Evolutionary conservation across 2,329 filamentous ascomycete genomes (phyloP).

Genomic region (Xylaria polymorpha): DNA sequence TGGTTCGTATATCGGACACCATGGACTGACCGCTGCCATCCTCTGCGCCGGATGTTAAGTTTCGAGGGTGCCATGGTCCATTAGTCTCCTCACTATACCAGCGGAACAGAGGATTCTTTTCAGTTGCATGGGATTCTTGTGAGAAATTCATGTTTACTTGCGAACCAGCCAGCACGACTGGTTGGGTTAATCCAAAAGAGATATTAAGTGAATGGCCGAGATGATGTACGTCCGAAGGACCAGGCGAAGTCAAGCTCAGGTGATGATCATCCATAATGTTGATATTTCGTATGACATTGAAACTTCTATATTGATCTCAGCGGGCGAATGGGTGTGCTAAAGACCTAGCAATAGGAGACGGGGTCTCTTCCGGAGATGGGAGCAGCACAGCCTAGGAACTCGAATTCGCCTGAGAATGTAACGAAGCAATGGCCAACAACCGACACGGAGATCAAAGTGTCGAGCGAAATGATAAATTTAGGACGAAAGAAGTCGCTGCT

Average conservation of each 20-base stretch:
- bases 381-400: background rate
- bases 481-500: background rate
- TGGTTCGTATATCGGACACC: conserved; percentile 41
- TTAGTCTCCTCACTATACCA: conserved; percentile 55
- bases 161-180: conserved; percentile 5
- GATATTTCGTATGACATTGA: conserved; percentile 7
- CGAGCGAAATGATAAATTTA: conserved; percentile 4
- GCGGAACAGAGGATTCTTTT: conserved; percentile 45
- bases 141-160: conserved; percentile 28
- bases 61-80: conserved; percentile 58
- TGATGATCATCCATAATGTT: conserved; percentile 39
- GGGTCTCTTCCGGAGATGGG: background rate
- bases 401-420: background rate
- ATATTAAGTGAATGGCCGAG: conserved; percentile 43
- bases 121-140: conserved; percentile 22
- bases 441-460: background rate
- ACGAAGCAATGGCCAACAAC: conserved; percentile 10
- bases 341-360: background rate
- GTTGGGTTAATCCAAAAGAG: conserved; percentile 36
- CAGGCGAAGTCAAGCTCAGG: conserved; percentile 40
- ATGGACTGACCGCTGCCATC: conserved; percentile 48
- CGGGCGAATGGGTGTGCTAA: conserved; percentile 1
- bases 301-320: conserved; percentile 11
- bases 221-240: conserved; percentile 37
- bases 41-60: conserved; percentile 49